phyloP scores from a whole-genome alignment of 2,329 filamentous ascomycete species.

The Cytospora paraplurivora region DNA sequence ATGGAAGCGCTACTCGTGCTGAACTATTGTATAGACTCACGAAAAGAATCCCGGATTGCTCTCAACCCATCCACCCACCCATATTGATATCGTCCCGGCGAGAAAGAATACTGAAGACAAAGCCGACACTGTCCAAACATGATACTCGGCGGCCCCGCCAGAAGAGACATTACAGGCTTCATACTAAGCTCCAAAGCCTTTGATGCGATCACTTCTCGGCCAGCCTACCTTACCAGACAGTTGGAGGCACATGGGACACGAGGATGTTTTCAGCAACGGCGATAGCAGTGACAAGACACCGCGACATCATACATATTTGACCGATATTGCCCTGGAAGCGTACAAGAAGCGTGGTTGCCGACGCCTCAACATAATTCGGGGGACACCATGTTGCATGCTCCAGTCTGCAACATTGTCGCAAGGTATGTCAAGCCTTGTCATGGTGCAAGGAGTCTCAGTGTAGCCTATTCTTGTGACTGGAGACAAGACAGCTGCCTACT shows the following conservation, averaged over 20 bases:
- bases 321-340: too few relatives aligned
- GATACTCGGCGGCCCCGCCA: not conserved
- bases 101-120: conserved; percentile 1
- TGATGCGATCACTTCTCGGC: not conserved
- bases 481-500: not conserved
- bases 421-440: not conserved
- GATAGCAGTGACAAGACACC: not conserved
- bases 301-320: not conserved
- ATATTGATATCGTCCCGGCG: not conserved
- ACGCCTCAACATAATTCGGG: not conserved
- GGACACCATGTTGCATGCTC: not conserved
- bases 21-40: too few relatives aligned
- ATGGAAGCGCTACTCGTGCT: too few relatives aligned
- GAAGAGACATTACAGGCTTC: not conserved
- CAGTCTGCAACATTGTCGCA: not conserved
- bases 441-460: not conserved
- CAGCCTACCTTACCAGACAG: conserved; percentile 13
- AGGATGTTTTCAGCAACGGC: not conserved
- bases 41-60: too few relatives aligned
- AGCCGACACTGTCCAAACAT: not conserved
- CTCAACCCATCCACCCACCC: not conserved
- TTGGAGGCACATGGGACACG: conserved; percentile 8
- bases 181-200: not conserved
- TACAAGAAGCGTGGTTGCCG: not conserved
- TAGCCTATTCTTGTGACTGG: not conserved